Evolutionary conservation across 768 basidiomycete genomes (phyloP), one percentile per base, ranked within the genome.

Genomic region (Hortiboletus campestris): DNA sequence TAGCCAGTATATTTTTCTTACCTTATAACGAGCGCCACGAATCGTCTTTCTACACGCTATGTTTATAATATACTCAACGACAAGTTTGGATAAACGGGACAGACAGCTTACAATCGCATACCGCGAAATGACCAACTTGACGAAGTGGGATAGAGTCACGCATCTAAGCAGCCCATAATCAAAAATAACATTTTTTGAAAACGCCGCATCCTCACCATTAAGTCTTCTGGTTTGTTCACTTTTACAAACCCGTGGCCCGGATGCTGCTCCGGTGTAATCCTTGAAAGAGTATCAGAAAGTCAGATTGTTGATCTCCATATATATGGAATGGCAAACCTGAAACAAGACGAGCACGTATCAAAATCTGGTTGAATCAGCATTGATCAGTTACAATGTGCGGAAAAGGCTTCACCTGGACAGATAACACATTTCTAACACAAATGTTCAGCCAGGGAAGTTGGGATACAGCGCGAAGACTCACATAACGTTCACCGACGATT

Each of bases 191-290:
- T 14, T 20, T n/a, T 29, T 28, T 46, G 31, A 12, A 13, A 48
- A 40, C 8, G 34, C n/a, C 6, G 34, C 6, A n/a, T 32, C 68
- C 80, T 63, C 62, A 87, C 86, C 63, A 87, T 78, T 58, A 84
- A 77, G 57, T 87, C 83, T 28, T 78, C 74, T 4, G 76, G 72
- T 12, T 77, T 79, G 38, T 63, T 64, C 20, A 94, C 70, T 63
- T 78, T 84, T 22, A 88, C 83, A 67, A 94, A 94, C 2, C 82
- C 73, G 63, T 94, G 92, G 20, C 64, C 56, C 5, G 92, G 92
- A 67, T 94, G 92, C 51, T 91, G 88, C 62, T 86, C 84, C 19
- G 68, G 55, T 1, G 82, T 85, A 49, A 91, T 90, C 57, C 82
- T 87, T 53, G 19, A 46, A 50, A 46, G 29, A 48, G 9, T 12